phyloP scores from a whole-genome alignment of 169 alveolate species.

The Plasmodium cynomolgi region DNA sequence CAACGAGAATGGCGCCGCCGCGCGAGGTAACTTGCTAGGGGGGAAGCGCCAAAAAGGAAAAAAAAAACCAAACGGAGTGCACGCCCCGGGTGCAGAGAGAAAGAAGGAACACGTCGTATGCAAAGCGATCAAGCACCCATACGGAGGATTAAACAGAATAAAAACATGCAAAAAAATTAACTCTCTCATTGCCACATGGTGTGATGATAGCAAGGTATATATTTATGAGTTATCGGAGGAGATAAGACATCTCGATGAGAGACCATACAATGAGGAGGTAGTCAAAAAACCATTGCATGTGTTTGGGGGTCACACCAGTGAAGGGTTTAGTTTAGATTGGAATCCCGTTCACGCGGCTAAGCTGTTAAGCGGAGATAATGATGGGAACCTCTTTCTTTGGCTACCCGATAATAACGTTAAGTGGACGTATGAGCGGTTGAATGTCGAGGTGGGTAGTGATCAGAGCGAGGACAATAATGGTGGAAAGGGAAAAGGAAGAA shows the following conservation, averaged over 20 bases:
- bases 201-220: slow-evolving; percentile 65
- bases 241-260: slow-evolving; percentile 21
- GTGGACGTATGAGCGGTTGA: slow-evolving; percentile 28
- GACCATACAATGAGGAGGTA: slow-evolving; percentile 20
- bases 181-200: slow-evolving; percentile 66
- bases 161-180: slow-evolving; percentile 40
- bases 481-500: not conserved
- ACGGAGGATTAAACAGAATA: slow-evolving; percentile 51
- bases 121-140: slow-evolving; percentile 31
- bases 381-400: slow-evolving; percentile 80
- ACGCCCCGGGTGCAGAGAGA: not conserved
- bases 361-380: slow-evolving; percentile 82
- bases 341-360: slow-evolving; percentile 77
- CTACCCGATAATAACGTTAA: slow-evolving; percentile 62
- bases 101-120: slow-evolving; percentile 12
- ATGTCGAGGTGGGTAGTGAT: not conserved
- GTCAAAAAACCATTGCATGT: slow-evolving; percentile 21
- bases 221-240: slow-evolving; percentile 50
- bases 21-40: no score
- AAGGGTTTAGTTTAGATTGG: slow-evolving; percentile 87
- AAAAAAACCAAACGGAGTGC: not conserved
- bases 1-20: not conserved
- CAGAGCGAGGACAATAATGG: not conserved
- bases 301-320: slow-evolving; percentile 75
- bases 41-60: not conserved